A percentile compares a stretch with the other conserved stretches of the same genome.
These are phyloP conservation scores for Fusarium mangiferae DNA, from an alignment of 2,329 filamentous ascomycete species.

Conservation along the genomic window DNA sequence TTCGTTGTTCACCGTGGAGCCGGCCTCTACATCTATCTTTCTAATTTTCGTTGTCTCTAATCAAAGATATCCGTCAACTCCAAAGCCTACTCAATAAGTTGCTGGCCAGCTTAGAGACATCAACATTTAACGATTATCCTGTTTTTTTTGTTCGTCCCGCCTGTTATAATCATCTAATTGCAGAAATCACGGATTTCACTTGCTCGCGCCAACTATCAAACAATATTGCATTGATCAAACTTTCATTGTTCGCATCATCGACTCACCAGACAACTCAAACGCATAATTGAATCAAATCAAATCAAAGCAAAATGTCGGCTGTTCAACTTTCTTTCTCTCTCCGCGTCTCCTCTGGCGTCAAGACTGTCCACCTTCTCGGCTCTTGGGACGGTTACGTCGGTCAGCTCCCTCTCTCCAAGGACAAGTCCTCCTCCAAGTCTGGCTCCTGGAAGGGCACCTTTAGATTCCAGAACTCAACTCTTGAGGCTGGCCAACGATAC, in stretches of 20 bases:
- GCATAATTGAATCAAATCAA: slow-evolving; percentile 40
- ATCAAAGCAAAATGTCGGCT: slow-evolving; percentile 79
- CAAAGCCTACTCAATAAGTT: slow-evolving; percentile 46
- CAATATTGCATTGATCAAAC: slow-evolving; percentile 31
- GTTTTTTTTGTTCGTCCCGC: slow-evolving; percentile 24
- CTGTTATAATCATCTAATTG: slow-evolving; percentile 55
- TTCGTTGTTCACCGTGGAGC: slow-evolving; percentile 58
- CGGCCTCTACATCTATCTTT: slow-evolving; percentile 61
- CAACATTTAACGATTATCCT: slow-evolving; percentile 34
- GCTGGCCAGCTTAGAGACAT: slow-evolving; percentile 55
- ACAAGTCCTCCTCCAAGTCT: slow-evolving; percentile 82
- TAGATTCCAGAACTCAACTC: slow-evolving; percentile 87
- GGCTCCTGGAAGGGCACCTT: slow-evolving; percentile 97
- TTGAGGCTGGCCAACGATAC: slow-evolving; percentile 91
- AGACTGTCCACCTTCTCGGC: slow-evolving; percentile 96
- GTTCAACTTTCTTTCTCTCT: slow-evolving; percentile 96
- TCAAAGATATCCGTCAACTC: slow-evolving; percentile 27
- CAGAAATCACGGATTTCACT: slow-evolving; percentile 64
- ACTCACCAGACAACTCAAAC: slow-evolving; percentile 44
- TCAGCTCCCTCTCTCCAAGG: slow-evolving; percentile 93
- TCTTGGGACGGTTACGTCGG: slow-evolving; percentile 98
- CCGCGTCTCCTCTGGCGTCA: slow-evolving; percentile 94
- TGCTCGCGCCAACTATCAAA: slow-evolving; percentile 59
- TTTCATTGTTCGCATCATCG: slow-evolving; percentile 42
- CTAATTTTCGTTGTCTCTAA: slow-evolving; percentile 50